Evolutionary conservation across 164 flowering plant genomes (phyloP), one percentile per base, ranked within the genome.

Genomic region (Amborella trichopoda): DNA sequence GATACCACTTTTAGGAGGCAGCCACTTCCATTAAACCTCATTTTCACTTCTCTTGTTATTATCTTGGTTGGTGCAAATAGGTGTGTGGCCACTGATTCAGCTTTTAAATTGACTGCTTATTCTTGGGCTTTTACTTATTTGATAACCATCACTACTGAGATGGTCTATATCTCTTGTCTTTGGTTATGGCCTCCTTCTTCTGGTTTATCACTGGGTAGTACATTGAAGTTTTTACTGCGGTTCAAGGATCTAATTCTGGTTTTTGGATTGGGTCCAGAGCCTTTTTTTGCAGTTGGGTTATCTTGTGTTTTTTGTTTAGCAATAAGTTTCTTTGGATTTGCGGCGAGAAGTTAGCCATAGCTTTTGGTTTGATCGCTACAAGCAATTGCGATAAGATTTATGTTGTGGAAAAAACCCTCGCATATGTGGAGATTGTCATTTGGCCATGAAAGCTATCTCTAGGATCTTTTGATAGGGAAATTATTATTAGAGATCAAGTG

Each of bases 111-210:
- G 39, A 76, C 83, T 41, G 86, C 86, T 0, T 81, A 81, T 46
- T 74, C 83, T n/a, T n/a, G 91, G 91, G 91, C 91, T 4, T 56
- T 78, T 50, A 86, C 81, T 26, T 79, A 79, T 55, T 46, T 81
- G 68, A 66, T 79, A 20, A 74, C 76, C 0, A 81, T 79, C 18
- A 71, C 80, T 2, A 72, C 80, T 5, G 86, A 81, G 70, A 79
- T 81, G 86, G 91, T 81, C 24, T 81, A 81, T 36, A 81, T 81
- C 45, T 81, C 49, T 40, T 79, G 57, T 76, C 91, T 0, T 54
- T 79, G 64, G 70, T 76, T 74, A 74, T 81, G 73, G 75, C 81
- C 0, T 86, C 91, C 0, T 2, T 79, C 12, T 74, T 79, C 32
- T 77, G 81, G 83, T 3, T 79, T 36, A n/a, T 72, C 6, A 81